Evolutionary conservation across 75 land plant genomes (phyloP), one percentile per base, ranked within the genome.

Genomic region (Picea sitchensis): DNA sequence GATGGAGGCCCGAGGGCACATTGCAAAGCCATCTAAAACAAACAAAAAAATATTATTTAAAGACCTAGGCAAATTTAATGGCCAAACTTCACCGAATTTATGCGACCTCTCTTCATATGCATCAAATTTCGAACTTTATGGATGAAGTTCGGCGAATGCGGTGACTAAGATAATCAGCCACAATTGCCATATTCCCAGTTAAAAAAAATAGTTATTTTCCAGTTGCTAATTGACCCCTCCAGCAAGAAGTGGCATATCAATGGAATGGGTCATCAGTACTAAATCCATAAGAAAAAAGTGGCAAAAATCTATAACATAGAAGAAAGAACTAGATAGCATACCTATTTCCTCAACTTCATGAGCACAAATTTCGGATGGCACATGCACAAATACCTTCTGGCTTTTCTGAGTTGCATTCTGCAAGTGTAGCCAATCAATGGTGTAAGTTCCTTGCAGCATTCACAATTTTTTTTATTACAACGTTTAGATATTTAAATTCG

Each of bases 271-370:
- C 14, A 65, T 65, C 15, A 6, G 14, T 65, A 65, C 5, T 51
- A 8, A 47, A 2, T 41, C 44, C 44, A 41, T 41, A 1, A 65
- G 68, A 26, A 65, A 65, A 65, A 65, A 13, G 13, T 14, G 68
- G 68, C 38, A 65, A 26, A 13, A 64, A 65, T 14, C 13, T 65
- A 31, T 4, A 31, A 31, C 15, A 21, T 4, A 3, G 44, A 41
- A 41, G 44, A 41, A 41, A 36, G 72, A 14, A 38, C 32, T 69
- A 69, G 34, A 69, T 36, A 58, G n/a, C 88, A 64, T 87, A 96
- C 99, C 99, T 58, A 96, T 96, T 86, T 96, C 99, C 81, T 96
- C 99, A 77, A 96, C 99, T 80, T 96, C 99, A 83, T 96, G 96
- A 59, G 99, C 99, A 74, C 95, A 98, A 85, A 96, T 96, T 83